Evolutionary conservation across 2,329 filamentous ascomycete genomes (phyloP), one percentile per base, ranked within the genome.

Genomic region (Penicillium sumatraense): DNA sequence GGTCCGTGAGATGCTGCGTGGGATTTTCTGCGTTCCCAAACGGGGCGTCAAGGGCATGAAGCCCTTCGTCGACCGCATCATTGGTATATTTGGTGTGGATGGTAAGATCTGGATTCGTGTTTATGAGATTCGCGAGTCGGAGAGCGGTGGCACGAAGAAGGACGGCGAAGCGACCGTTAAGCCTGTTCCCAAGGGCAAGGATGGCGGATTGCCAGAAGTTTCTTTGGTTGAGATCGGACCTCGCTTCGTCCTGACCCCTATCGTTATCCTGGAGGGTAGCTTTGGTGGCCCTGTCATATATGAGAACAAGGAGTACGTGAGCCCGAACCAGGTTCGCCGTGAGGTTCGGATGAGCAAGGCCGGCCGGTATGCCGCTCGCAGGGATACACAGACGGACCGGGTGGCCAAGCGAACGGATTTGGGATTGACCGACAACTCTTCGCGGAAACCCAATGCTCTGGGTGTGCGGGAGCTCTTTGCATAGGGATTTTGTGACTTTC

Each of bases 201-300:
- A 75, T 36, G 72, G 73, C 36, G 72, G 74, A 10, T 86, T 90
- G 57, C 91, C 89, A 5, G 89, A 96, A 62, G 80, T 98, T 59
- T 89, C 83, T 56, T 82, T 99, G 21, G 86, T 97, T 1, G 95
- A 99, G 76, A 96, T 99, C 59, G 95, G 95, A 0, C 95, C 95
- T 0, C 85, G 95, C 42, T 93, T 97, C 65, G 92, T 97, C 26
- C 80, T 97, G 48, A 97, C 92, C 23, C 93, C 95, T 1, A 97
- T 97, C 62, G 87, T 98, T 54, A 96, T 98, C 63, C 87, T 96
- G 66, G 95, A 99, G 73, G 92, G 91, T 40, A 93, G 90, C 58
- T 98, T 99, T 66, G 93, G 93, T 51, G 95, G 95, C 0, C 93
- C 95, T 3, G 91, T 98, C 62, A 96, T 99, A 70, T 99, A 96